Evolutionary conservation across 352 stramenopile genomes (phyloP).

Genomic region (Globisporangium echinulatum): DNA sequence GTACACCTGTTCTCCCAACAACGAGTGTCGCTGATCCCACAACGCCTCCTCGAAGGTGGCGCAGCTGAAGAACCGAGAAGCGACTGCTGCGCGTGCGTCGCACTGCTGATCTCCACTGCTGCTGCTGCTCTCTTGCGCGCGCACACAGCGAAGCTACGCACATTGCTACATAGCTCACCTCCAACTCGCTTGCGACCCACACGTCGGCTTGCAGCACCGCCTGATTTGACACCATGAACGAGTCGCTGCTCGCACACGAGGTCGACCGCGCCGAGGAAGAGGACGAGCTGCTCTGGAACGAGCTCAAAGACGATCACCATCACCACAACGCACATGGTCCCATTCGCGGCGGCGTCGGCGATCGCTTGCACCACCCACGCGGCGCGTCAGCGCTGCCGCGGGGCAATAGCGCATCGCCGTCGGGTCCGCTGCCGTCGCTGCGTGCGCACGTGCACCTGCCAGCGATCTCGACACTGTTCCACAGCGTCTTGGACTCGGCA

Average conservation of each 20-base stretch:
- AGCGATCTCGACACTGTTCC: conserved; percentile 72
- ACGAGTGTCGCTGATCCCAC: no score
- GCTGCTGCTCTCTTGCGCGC: background rate
- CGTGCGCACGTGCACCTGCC: conserved; percentile 67
- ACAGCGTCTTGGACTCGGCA: conserved; percentile 51
- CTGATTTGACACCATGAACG: conserved; percentile 31
- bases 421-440: conserved; percentile 41
- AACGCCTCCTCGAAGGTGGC: no score
- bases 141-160: no score
- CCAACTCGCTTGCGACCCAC: no score
- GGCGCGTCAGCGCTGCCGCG: background rate
- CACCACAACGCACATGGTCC: conserved; percentile 5
- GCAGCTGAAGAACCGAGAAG: background rate
- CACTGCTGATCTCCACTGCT: no score
- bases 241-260: conserved; percentile 47
- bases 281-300: conserved; percentile 77
- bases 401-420: background rate
- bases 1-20: background rate
- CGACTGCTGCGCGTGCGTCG: background rate
- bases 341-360: background rate
- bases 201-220: no score
- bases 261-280: conserved; percentile 36
- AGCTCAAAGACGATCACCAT: conserved; percentile 47
- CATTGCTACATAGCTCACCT: no score
- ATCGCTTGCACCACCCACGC: background rate